Evolutionary conservation across 2,329 filamentous ascomycete genomes (phyloP).

Genomic region (Verticillium nonalfalfae): DNA sequence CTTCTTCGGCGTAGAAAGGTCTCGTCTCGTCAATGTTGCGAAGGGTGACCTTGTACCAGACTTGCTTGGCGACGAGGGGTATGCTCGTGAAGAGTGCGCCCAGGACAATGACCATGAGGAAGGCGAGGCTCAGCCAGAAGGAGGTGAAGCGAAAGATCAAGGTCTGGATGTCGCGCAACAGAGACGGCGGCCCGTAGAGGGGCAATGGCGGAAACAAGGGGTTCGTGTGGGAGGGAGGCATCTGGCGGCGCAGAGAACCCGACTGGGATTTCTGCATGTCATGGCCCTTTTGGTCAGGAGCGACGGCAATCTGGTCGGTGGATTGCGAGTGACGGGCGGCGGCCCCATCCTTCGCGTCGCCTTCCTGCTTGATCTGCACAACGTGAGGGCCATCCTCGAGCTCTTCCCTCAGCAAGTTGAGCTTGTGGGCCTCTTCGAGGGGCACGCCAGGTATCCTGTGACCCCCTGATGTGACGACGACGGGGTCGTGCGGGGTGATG

Average conservation of each 20-base stretch:
- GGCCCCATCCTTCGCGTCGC: not conserved
- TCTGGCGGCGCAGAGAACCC: constrained; percentile 32
- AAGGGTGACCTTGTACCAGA: constrained; percentile 49
- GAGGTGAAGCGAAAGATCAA: constrained; percentile 59
- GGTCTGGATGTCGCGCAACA: constrained; percentile 60
- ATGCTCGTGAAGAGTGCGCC: constrained; percentile 67
- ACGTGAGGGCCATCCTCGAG: constrained; percentile 22
- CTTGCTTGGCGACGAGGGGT: constrained; percentile 39
- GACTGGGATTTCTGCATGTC: constrained; percentile 15
- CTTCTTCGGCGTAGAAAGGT: constrained; percentile 70
- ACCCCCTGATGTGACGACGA: constrained; percentile 63
- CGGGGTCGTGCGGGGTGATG: constrained; percentile 64
- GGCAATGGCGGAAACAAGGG: constrained; percentile 81
- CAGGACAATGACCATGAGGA: constrained; percentile 69
- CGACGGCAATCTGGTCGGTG: not conserved
- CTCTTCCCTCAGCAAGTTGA: constrained; percentile 57
- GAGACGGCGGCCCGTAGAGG: constrained; percentile 69
- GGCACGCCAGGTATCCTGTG: constrained; percentile 63
- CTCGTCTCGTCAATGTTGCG: constrained; percentile 53
- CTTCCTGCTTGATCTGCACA: constrained; percentile 15
- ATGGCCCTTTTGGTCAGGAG: constrained; percentile 14
- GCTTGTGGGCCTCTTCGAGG: constrained; percentile 60
- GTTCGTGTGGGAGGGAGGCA: constrained; percentile 64
- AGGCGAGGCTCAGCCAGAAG: constrained; percentile 69
- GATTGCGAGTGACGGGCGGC: not conserved